Percentiles rank a stretch among this genome's conserved stretches.
Conservation (phyloP, 2,329 filamentous ascomycete genomes). For the Fonsecaea nubica region DNA sequence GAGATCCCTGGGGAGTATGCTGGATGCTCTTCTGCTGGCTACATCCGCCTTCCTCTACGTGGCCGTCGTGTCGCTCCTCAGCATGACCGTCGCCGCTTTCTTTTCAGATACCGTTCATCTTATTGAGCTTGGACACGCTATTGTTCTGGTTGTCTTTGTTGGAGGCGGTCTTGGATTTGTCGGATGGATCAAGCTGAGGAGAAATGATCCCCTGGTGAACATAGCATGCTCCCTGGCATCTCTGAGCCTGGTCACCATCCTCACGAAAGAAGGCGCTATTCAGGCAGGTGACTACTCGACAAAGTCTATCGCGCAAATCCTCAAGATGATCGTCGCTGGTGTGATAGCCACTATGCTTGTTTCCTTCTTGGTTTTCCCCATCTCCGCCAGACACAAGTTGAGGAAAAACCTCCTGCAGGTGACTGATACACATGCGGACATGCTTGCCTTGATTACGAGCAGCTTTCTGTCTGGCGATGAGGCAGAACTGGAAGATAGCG, state of each 20-base stretch:
- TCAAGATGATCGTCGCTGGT: slow-evolving; percentile 84
- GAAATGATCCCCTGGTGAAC: slow-evolving; percentile 80
- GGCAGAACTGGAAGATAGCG: slow-evolving; percentile 71
- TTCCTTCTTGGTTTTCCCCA: slow-evolving; percentile 78
- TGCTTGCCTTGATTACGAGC: slow-evolving; percentile 79
- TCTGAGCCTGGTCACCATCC: slow-evolving; percentile 84
- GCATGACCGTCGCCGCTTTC: slow-evolving; percentile 86
- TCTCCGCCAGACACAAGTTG: slow-evolving; percentile 76
- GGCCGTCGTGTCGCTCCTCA: slow-evolving; percentile 75
- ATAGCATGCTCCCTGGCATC: slow-evolving; percentile 85
- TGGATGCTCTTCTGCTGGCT: slow-evolving; percentile 80
- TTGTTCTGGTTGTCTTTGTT: slow-evolving; percentile 83
- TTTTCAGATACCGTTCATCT: slow-evolving; percentile 72
- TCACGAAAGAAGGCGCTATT: slow-evolving; percentile 90
- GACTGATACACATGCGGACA: slow-evolving; percentile 77
- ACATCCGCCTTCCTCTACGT: slow-evolving; percentile 80
- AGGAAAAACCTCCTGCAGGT: slow-evolving; percentile 75
- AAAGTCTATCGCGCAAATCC: slow-evolving; percentile 78
- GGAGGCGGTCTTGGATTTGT: slow-evolving; percentile 86
- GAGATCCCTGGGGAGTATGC: slow-evolving; percentile 84
- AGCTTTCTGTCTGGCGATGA: slow-evolving; percentile 85
- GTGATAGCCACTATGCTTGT: slow-evolving; percentile 73
- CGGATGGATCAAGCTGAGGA: slow-evolving; percentile 82
- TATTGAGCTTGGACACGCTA: slow-evolving; percentile 73
- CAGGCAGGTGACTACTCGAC: slow-evolving; percentile 81